Base-by-base conservation (phyloP, 352 stramenopile genomes). In the Globisporangium perplexum region DNA sequence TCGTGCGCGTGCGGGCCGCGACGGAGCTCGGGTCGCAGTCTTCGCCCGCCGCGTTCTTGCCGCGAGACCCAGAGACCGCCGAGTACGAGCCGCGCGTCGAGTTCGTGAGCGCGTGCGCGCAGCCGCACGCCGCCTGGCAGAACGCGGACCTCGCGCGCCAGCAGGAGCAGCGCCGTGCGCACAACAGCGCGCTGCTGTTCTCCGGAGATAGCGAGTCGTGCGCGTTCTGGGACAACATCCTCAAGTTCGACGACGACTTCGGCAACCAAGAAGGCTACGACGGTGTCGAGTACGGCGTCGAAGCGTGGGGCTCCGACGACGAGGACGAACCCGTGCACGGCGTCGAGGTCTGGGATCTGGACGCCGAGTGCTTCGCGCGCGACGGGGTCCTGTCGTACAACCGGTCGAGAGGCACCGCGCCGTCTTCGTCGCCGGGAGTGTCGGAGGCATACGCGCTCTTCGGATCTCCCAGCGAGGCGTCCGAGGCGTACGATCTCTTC, bases 201-300 rank as follows among this genome's bases (percentile, higher is more conserved):
- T 35, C 41, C 30, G 57, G 51, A 15, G 43, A 58, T 14, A 35
- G 45, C 14, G 43, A 41, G 1, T 47, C 57, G 14, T 63, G 57
- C n/a, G 50, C 33, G 31, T 63, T 63, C 38, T 63, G 57, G 57
- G 46, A 61, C 45, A 31, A 31, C 20, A 59, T 63, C 8, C 57
- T 46, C 41, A 46, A 46, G 57, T 15, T 24, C 14, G 26, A 53
- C 8, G 36, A 58, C 7, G 41, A 8, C n/a, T 3, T 26, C 6
- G 41, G 20, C 4, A 46, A 18, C 41, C 41, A 17, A 8, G 41
- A 28, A 23, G 41, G 22, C 20, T 12, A 26, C 41, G 24, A 48
- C 1, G 22, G 54, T 10, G n/a, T 43, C 26, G 28, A 60, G 50
- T 46, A 55, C 35, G 26, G n/a, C 43, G 24, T 52, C 49, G 39